A percentile compares a stretch with the other conserved stretches of the same genome.
phyloP scores from a whole-genome alignment of 2,329 filamentous ascomycete genomes.

The Diaporthe sp. region DNA sequence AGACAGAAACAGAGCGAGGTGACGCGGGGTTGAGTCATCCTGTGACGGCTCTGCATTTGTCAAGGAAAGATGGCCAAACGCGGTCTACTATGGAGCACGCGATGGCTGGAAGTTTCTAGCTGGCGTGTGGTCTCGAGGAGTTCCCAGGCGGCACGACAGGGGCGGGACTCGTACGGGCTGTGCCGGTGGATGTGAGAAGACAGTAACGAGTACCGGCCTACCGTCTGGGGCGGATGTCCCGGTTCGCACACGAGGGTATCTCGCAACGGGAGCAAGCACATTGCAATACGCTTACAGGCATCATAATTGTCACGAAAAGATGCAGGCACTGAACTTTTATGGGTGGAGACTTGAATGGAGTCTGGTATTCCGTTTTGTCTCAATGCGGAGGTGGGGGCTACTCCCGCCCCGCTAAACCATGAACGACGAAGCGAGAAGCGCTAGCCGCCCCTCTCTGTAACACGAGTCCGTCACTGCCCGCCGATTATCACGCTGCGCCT shows the following conservation, averaged over 20 bases:
- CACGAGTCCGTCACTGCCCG: neutral
- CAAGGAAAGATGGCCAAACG: neutral
- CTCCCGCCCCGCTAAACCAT: neutral
- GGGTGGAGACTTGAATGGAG: conserved; percentile 28
- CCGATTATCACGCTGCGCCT: neutral
- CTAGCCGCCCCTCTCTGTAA: neutral
- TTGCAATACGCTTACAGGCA: neutral
- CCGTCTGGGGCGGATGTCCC: neutral
- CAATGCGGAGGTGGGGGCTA: conserved; percentile 25
- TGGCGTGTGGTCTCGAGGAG: neutral
- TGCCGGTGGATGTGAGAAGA: neutral
- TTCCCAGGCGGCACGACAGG: neutral
- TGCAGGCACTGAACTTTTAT: neutral
- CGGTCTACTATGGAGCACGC: neutral
- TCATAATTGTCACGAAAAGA: neutral
- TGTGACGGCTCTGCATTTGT: neutral
- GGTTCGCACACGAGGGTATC: neutral
- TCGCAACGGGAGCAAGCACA: neutral
- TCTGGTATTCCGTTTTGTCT: conserved; percentile 27
- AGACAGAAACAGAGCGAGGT: neutral
- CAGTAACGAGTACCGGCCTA: neutral
- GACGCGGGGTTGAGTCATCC: conserved; percentile 33
- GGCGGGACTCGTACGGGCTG: neutral
- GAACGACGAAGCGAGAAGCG: neutral
- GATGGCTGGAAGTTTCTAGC: conserved; percentile 2